These are phyloP conservation scores for Porpolomopsis calyptriformis DNA, from an alignment of 768 basidiomycete genomes.

Conservation along the genomic window DNA sequence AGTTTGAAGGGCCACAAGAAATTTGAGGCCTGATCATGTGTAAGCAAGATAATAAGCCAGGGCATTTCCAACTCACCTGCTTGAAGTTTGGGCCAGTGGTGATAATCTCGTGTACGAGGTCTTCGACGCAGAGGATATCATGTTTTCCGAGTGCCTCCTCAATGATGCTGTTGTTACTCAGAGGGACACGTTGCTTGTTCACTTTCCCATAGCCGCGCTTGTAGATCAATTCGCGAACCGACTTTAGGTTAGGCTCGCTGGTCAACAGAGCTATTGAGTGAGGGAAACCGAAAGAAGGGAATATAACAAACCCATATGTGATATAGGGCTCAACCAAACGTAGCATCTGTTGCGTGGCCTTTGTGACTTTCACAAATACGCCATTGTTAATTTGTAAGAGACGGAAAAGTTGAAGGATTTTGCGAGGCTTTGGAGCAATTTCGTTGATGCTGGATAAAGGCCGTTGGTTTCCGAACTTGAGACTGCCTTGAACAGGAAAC, in stretches of 20 bases:
- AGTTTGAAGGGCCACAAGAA: constrained; percentile 99
- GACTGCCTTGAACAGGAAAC: not conserved
- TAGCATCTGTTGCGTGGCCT: constrained; percentile 96
- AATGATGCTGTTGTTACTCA: constrained; percentile 88
- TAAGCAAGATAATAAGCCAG: not conserved
- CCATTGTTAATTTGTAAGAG: constrained; percentile 99
- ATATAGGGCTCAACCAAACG: constrained; percentile 95
- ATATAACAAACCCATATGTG: constrained; percentile 71
- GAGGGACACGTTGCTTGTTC: constrained; percentile 93
- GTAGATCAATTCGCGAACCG: constrained; percentile 95
- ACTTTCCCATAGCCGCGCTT: constrained; percentile 99
- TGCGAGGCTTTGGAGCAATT: constrained; percentile 98
- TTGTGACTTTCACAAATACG: constrained; percentile 95
- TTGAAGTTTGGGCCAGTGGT: constrained; percentile 98
- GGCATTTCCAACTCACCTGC: constrained; percentile 75
- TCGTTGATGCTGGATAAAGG: constrained; percentile 82
- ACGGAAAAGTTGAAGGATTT: constrained; percentile 97
- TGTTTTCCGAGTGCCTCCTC: constrained; percentile 84
- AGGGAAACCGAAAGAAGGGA: not conserved
- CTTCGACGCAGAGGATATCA: constrained; percentile 95
- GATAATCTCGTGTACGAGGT: constrained; percentile 93
- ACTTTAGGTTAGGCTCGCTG: constrained; percentile 94
- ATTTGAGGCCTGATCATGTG: constrained; percentile 56
- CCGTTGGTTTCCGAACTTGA: constrained; percentile 6
- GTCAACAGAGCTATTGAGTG: not conserved